Percentiles rank a stretch among this genome's conserved stretches.
These are phyloP conservation scores for Suhomyces bokatorum DNA, from an alignment of 1,139 yeast genomes.

Conservation along the genomic window DNA sequence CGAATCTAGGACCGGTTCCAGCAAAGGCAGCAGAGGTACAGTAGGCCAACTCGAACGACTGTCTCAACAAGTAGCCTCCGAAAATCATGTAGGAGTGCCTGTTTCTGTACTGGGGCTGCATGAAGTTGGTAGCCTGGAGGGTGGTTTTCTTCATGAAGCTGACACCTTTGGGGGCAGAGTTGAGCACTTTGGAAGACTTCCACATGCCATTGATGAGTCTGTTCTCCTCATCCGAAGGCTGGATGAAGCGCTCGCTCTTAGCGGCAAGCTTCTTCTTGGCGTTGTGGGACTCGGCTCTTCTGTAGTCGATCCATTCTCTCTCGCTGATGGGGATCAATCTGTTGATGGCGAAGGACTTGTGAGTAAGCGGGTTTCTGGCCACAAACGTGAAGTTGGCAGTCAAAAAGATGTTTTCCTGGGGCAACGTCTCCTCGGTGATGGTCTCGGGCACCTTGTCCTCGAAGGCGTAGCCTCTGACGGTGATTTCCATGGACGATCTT, in stretches of 20 bases:
- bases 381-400: conserved; percentile 94
- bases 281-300: conserved; percentile 86
- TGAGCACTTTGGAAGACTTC: conserved; percentile 54
- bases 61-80: conserved; percentile 90
- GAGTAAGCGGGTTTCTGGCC: conserved; percentile 89
- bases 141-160: conserved; percentile 70
- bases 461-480: conserved; percentile 82
- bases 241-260: conserved; percentile 55
- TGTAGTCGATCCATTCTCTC: conserved; percentile 77
- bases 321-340: conserved; percentile 72
- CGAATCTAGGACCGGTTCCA: conserved; percentile 80
- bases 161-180: conserved; percentile 37
- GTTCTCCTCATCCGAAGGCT: conserved; percentile 77
- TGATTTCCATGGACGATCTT: conserved; percentile 89
- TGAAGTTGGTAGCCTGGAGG: conserved; percentile 73
- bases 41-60: conserved; percentile 89
- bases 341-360: conserved; percentile 83
- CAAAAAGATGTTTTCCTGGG: conserved; percentile 54
- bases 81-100: conserved; percentile 92
- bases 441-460: conserved; percentile 48
- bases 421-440: conserved; percentile 49
- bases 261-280: conserved; percentile 81
- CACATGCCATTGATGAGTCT: conserved; percentile 76
- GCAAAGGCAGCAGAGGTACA: conserved; percentile 90
- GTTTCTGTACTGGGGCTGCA: conserved; percentile 96